Evolutionary conservation across 2,329 filamentous ascomycete genomes (phyloP).

Genomic region (Ambrosiella beaveri): DNA sequence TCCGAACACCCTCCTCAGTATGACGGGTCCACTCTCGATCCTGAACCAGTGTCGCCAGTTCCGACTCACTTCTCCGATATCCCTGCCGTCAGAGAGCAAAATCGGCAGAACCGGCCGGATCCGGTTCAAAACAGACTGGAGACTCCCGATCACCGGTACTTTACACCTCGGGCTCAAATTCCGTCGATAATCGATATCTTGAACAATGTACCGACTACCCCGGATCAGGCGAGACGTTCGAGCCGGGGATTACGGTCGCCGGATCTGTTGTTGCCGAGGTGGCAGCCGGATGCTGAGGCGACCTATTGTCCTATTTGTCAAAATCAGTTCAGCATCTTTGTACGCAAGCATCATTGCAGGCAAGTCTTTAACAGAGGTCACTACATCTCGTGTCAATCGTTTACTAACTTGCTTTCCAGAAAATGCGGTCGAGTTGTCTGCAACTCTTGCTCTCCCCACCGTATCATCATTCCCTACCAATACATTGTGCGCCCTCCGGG

Average conservation of each 20-base stretch:
- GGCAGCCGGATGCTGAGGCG: constrained; percentile 79
- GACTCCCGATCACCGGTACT: not conserved
- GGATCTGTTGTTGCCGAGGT: constrained; percentile 49
- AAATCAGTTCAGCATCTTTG: constrained; percentile 64
- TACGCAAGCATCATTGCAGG: constrained; percentile 86
- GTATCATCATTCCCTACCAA: constrained; percentile 84
- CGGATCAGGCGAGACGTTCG: not conserved
- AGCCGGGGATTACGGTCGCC: constrained; percentile 7
- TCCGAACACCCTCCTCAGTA: too few species aligned
- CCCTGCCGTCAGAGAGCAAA: not conserved
- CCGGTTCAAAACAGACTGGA: not conserved
- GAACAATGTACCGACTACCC: constrained; percentile 2
- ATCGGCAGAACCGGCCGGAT: not conserved
- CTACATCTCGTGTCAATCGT: not conserved
- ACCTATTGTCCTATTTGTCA: constrained; percentile 71
- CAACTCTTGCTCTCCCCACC: constrained; percentile 74
- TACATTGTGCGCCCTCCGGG: constrained; percentile 72
- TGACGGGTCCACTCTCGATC: not conserved
- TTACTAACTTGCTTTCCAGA: constrained; percentile 22
- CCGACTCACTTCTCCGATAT: constrained; percentile 1
- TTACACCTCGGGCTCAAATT: not conserved
- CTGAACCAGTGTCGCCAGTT: not conserved
- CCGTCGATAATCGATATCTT: not conserved
- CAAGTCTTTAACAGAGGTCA: constrained; percentile 23
- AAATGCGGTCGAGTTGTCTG: constrained; percentile 93